Evolutionary conservation across 108 stramenopile species (phyloP).

Genomic region (Epithemia pelagica): DNA sequence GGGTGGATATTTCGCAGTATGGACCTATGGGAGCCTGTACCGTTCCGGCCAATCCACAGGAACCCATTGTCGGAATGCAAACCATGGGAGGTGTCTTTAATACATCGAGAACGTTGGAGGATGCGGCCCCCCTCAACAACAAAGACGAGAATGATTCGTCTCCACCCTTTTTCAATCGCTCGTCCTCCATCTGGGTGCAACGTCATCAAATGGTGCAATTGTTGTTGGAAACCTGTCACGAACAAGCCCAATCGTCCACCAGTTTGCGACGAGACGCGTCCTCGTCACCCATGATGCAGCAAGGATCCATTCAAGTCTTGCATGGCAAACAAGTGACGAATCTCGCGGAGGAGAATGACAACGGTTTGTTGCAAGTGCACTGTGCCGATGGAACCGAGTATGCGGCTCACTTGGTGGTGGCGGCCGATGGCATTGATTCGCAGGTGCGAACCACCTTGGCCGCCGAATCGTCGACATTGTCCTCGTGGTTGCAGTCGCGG

Average conservation of each 20-base stretch:
- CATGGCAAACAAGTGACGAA: slow-evolving; percentile 11
- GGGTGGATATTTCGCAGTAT: background rate
- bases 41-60: slow-evolving; percentile 33
- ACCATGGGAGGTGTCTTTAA: background rate
- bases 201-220: slow-evolving; percentile 40
- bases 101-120: too few species aligned
- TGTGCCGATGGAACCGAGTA: slow-evolving; percentile 3
- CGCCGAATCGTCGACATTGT: background rate
- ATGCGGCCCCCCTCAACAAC: background rate
- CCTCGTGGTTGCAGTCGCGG: slow-evolving; percentile 1
- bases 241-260: background rate
- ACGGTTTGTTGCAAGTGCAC: background rate
- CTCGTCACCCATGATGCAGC: background rate
- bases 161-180: background rate
- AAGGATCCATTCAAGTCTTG: slow-evolving; percentile 21
- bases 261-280: too few species aligned
- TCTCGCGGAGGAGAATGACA: background rate
- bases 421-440: slow-evolving; percentile 65
- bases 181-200: slow-evolving; percentile 33
- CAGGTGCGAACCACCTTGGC: slow-evolving; percentile 36
- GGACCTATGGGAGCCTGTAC: slow-evolving; percentile 1
- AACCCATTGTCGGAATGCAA: background rate
- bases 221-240: slow-evolving; percentile 22
- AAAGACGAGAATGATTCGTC: background rate
- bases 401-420: slow-evolving; percentile 34